Conservation (phyloP, 192 early-diverging fungal genomes). For the Borealophlyctis nickersoniae region DNA sequence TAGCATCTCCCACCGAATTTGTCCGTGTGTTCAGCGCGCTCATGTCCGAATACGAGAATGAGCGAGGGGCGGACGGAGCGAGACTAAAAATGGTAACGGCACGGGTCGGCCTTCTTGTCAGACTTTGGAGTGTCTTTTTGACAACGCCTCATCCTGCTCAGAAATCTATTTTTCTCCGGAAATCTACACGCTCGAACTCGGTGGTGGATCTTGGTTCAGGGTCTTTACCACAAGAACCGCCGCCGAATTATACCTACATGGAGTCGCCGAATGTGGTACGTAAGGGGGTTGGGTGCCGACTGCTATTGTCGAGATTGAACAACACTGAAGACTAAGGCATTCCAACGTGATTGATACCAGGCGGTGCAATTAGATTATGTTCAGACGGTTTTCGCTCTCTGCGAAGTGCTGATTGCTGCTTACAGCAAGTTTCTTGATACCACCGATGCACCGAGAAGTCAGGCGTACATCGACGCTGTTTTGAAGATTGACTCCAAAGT, state of each 20-base stretch:
- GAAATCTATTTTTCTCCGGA: conserved; percentile 30
- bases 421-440: conserved; percentile 40
- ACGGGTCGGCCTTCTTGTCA: too few species aligned
- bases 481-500: conserved; percentile 35
- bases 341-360: conserved; percentile 7
- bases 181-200: conserved; percentile 2
- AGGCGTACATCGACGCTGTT: conserved; percentile 26
- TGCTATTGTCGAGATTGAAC: neutral
- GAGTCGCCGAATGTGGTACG: conserved; percentile 35
- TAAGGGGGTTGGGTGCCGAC: neutral
- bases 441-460: conserved; percentile 30
- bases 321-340: neutral
- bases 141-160: neutral
- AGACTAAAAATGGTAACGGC: conserved; percentile 5
- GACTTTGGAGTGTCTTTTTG: neutral
- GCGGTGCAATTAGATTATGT: conserved; percentile 40
- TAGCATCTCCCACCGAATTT: conserved; percentile 32
- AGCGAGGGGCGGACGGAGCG: conserved; percentile 23
- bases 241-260: conserved; percentile 31
- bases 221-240: conserved; percentile 7
- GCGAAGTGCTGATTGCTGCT: conserved; percentile 36
- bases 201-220: conserved; percentile 15
- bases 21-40: conserved; percentile 35
- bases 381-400: conserved; percentile 34
- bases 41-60: conserved; percentile 37